Percentiles rank a stretch among this genome's conserved stretches.
Conservation (phyloP, 1,284 basidiomycete species). For the Trichosporon coremiiforme region DNA sequence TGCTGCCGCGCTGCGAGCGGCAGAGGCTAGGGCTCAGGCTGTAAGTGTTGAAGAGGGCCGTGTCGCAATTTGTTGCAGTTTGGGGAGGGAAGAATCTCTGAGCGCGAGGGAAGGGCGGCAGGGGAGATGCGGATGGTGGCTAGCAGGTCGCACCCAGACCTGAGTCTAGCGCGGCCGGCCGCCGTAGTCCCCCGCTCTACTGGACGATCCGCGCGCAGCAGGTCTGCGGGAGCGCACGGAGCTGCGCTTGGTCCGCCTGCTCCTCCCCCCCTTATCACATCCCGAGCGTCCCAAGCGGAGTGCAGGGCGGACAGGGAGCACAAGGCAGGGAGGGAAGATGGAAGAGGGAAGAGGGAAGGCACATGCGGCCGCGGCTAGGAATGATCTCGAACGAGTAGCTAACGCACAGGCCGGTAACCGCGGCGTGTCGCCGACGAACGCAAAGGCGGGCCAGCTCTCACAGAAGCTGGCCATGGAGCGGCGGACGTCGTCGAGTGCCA, state of each 20-base stretch:
- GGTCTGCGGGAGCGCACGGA: not conserved
- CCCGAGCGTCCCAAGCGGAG: not conserved
- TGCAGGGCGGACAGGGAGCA: not conserved
- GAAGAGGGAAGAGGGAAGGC: not conserved
- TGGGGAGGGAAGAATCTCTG: no score
- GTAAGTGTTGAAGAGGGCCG: no score
- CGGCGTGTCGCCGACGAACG: constrained; percentile 50
- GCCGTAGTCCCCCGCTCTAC: not conserved
- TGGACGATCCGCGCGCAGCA: not conserved
- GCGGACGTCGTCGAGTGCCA: constrained; percentile 27
- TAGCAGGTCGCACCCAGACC: no score
- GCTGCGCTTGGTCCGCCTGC: not conserved
- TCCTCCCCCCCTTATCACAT: not conserved
- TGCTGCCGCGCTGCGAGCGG: constrained; percentile 4
- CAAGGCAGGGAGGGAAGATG: no score
- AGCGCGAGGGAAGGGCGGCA: no score
- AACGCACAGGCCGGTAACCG: constrained; percentile 45
- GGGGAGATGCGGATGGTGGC: no score
- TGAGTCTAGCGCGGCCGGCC: no score
- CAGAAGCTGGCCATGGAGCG: constrained; percentile 49
- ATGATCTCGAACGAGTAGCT: constrained; percentile 17
- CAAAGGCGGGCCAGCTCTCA: constrained; percentile 51
- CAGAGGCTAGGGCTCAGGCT: not conserved
- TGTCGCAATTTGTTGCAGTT: no score
- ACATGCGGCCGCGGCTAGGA: not conserved